Base-by-base conservation (phyloP, 768 basidiomycete genomes). In the Dacryopinax spathularia region DNA sequence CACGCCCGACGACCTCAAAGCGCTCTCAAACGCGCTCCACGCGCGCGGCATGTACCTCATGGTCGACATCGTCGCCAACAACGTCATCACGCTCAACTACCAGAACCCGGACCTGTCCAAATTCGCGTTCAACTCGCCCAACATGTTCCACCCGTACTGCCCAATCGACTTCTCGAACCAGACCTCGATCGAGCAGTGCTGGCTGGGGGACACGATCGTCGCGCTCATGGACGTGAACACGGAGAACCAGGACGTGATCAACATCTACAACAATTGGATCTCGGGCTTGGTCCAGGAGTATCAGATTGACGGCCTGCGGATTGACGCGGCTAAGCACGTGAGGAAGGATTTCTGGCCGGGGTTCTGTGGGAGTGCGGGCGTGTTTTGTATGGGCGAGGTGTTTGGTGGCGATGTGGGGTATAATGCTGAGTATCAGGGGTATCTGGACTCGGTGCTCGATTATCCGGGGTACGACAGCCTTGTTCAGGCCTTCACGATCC, bases 381-480 rank as follows among this genome's bases (percentile, higher is more conserved):
- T 91, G 10, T 91, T 87, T 75, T 91, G 88, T 69, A 86, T 91
- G 62, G 91, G 91, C 37, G 90, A 92, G 74, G 86, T 93, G 56
- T 79, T 82, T 64, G 80, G 79, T 44, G 71, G 76, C 61, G 76
- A 84, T 60, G 73, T 83, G 56, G 73, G 34, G 64, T 65, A 62
- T 27, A 65, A 41, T 22, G 48, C 31, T 3, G 43, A 16, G 62
- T 88, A 79, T 69, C 87, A 89, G 73, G 85, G 85, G 9, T 73
- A 79, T 4, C 77, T 89, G 34, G 86, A 87, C 67, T 84, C 86
- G 0, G 80, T 88, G 62, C 77, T 90, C 16, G 83, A 89, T 70
- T 90, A 80, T 71, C 87, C 87, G 2, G 74, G 86, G 73, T 87
- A 88, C 69, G 72, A 76, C 35, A 84, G 84, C 2, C 75, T 90